These are phyloP conservation scores for Parathielavia hyrcaniae DNA, from an alignment of 495 filamentous ascomycete genomes.

Conservation along the genomic window DNA sequence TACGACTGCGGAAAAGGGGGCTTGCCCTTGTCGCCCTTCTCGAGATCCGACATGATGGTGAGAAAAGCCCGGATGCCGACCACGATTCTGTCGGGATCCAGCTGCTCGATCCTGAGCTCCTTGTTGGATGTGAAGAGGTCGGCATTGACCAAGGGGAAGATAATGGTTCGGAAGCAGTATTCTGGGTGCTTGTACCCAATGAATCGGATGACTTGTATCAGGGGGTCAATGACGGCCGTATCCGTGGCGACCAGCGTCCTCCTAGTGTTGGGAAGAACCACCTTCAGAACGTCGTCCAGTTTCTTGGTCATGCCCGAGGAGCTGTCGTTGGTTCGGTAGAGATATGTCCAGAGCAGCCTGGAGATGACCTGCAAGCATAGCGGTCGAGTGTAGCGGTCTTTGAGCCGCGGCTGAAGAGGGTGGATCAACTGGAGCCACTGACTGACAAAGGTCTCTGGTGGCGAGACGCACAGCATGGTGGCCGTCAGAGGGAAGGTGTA, in stretches of 20 bases:
- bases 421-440: constrained; percentile 81
- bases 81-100: constrained; percentile 94
- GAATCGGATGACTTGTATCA: constrained; percentile 89
- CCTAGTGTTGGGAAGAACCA: constrained; percentile 72
- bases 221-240: constrained; percentile 70
- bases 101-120: constrained; percentile 81
- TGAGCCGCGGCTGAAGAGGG: constrained; percentile 67
- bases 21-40: constrained; percentile 68
- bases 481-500: constrained; percentile 80
- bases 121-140: constrained; percentile 73
- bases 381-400: constrained; percentile 74
- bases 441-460: constrained; percentile 68
- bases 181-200: constrained; percentile 93
- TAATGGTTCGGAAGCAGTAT: constrained; percentile 80
- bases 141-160: constrained; percentile 91
- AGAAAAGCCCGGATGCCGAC: constrained; percentile 92
- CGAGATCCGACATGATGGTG: constrained; percentile 87
- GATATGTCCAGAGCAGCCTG: constrained; percentile 90
- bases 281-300: constrained; percentile 76
- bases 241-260: constrained; percentile 74
- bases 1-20: constrained; percentile 75
- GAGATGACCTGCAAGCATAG: constrained; percentile 83
- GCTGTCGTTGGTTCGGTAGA: constrained; percentile 71
- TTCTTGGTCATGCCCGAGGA: constrained; percentile 63
- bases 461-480: constrained; percentile 79